Conservation (phyloP, 2,329 filamentous ascomycete species). For the Cytospora piceae region DNA sequence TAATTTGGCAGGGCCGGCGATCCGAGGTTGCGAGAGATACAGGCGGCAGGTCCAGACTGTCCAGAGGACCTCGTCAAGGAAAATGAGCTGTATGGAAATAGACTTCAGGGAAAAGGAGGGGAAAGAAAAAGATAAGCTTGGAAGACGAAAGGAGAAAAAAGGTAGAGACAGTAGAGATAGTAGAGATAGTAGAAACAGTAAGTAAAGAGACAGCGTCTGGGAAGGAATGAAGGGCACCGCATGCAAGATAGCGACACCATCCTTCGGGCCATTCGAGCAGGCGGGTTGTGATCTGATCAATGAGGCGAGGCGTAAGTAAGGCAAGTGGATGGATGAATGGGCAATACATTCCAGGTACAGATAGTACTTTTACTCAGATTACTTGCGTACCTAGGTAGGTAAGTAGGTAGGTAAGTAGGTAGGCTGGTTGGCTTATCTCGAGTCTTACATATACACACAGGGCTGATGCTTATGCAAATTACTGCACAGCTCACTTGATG, state of each 20-base stretch:
- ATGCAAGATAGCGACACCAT: slow-evolving; percentile 2
- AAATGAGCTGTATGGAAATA: background rate
- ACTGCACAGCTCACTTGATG: too few species aligned
- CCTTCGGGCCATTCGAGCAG: background rate
- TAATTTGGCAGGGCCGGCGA: background rate
- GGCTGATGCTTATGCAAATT: too few species aligned
- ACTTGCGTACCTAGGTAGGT: too few species aligned
- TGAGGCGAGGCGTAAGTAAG: background rate
- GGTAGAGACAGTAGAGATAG: background rate
- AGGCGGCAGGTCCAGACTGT: background rate
- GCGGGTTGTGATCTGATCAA: background rate
- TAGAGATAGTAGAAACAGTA: too few species aligned
- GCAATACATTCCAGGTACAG: too few species aligned
- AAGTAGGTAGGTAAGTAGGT: too few species aligned
- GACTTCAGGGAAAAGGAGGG: too few species aligned
- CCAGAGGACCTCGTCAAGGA: background rate
- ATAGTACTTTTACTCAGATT: too few species aligned
- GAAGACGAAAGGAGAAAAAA: background rate
- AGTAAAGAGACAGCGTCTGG: background rate
- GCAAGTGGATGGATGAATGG: too few species aligned
- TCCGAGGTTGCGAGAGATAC: background rate
- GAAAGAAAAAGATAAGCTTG: too few species aligned
- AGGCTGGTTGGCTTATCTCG: too few species aligned
- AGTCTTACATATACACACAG: too few species aligned
- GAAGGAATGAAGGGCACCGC: background rate